Base-by-base conservation (phyloP, 2,329 filamentous ascomycete genomes). In the Geosmithia putterillii region DNA sequence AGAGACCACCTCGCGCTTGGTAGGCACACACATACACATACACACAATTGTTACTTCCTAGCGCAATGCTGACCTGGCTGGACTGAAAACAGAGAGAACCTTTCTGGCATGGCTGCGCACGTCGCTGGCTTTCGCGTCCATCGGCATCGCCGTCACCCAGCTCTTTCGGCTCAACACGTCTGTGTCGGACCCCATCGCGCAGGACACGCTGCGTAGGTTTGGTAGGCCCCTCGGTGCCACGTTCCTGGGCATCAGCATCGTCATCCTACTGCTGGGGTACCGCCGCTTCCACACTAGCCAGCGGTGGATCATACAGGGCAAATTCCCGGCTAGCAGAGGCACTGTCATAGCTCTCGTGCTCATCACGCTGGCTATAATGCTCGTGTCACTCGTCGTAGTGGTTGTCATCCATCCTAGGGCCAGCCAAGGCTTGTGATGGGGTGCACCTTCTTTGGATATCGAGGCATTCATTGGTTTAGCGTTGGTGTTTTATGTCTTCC, bases 91-190 rank as follows among this genome's bases (percentile, higher is more conserved):
- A 88, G 86, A 92, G 62, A 75, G 86, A 18, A 92, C 86, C 0
- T 92, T 90, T 60, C 75, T 92, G 25, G 86, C 86, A 44, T 92
- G 86, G 86, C 72, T 92, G 38, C 76, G 86, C 42, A 92, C 86
- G 3, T 88, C 83, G 2, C 73, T 92, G 32, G 79, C 83, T 20
- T 92, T 92, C 55, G 83, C 85, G 10, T 83, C 76, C 28, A 90
- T 92, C 51, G 86, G 86, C 45, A 84, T 92, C 46, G 86, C 84
- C 38, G 75, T 92, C 36, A 90, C 86, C 1, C 86, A 92, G 59
- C 76, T 92, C 40, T 90, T 92, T 65, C 81, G 86, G 21, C 77
- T 92, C 45, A 89, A 89, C 65, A 83, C 79, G 0, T 73, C 77
- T 8, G 65, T 83, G 36, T 38, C 39, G 12, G 44, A 46, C 20